Conservation (phyloP, 306 rosid genomes). For the Dalbergia cultrata region DNA sequence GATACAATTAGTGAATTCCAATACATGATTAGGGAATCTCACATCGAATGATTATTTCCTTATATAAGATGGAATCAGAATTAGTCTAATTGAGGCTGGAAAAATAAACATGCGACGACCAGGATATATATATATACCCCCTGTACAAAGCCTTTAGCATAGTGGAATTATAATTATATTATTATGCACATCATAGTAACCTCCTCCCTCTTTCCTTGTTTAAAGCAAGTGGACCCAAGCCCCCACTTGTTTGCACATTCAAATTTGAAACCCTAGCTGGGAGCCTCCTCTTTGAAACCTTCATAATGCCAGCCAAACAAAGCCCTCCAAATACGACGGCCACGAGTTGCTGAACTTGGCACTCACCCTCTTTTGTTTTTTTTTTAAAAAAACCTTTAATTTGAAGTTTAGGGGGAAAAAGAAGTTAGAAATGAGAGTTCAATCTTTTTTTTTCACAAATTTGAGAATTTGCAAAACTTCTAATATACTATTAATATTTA, state of each 20-base stretch:
- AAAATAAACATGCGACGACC: neutral
- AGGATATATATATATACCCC: neutral
- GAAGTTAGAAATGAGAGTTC: neutral
- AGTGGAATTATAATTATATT: neutral
- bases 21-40: neutral
- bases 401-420: constrained; percentile 11
- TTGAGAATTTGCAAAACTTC: neutral
- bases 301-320: constrained; percentile 19
- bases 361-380: neutral
- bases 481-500: too few relatives aligned
- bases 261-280: constrained; percentile 15
- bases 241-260: constrained; percentile 31
- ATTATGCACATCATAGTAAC: constrained; percentile 31
- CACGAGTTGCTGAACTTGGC: neutral
- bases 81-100: neutral
- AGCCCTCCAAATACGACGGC: constrained; percentile 35
- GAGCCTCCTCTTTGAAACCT: neutral
- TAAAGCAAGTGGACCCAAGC: constrained; percentile 41
- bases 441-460: neutral
- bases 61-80: neutral
- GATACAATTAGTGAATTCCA: neutral
- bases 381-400: neutral
- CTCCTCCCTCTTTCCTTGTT: constrained; percentile 20
- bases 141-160: neutral
- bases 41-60: neutral